Base-by-base conservation (phyloP, 1,139 yeast genomes). In the Yamadazyma trypodendri region DNA sequence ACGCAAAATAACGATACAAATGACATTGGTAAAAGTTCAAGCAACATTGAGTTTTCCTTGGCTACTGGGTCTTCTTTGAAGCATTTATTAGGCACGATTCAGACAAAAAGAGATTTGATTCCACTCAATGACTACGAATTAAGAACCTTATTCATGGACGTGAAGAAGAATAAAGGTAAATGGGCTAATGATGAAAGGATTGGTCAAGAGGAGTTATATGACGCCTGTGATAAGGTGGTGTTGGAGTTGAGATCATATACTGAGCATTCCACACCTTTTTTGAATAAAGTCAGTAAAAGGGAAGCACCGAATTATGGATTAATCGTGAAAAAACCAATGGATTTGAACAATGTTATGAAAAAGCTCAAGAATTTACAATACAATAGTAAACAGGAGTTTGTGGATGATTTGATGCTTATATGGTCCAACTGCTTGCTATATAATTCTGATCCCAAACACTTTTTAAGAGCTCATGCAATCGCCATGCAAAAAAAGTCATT, bases 241-340 rank as follows among this genome's bases (percentile, higher is more conserved):
- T 65, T 82, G 45, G 98, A 94, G 52, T 67, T 94, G 30, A 74
- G 98, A 54, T 88, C 94, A 9, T 88, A 84, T 49, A 92, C 98
- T 0, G 97, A 92, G 55, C 97, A 92, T 60, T 90, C 97, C 0
- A 89, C 97, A 0, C 96, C 97, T 1, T 94, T 94, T 54, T 70
- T 94, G 48, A 92, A 90, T 61, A 86, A 88, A 55, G 99, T 94
- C 15, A 87, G 95, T 41, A 92, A 92, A 58, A 74, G 98, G 42
- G 99, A 94, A 54, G 99, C 98, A 0, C 99, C 98, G 6, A 90
- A 92, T 55, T 94, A 94, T 63, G 89, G 89, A 43, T 81, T 82
- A 41, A 75, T 94, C 29, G 90, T 94, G 51, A 90, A 89, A 52
- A 80, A 79, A 41, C 98, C 99, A 22, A 94, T 94, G 99, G 99